Conservation (phyloP, 176 grass and related monocot species). For the Tillandsia leiboldiana region DNA sequence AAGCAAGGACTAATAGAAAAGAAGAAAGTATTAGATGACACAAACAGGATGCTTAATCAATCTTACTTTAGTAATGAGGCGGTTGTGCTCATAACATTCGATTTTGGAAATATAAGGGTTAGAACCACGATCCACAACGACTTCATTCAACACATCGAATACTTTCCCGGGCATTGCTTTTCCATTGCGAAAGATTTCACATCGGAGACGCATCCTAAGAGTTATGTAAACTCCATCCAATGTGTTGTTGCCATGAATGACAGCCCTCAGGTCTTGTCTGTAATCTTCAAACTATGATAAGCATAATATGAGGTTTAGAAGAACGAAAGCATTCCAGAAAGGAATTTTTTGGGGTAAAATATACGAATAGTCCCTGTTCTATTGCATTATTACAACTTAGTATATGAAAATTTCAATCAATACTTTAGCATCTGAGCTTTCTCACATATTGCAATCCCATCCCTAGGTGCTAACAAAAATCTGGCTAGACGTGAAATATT, state of each 20-base stretch:
- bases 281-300: slow-evolving; percentile 72
- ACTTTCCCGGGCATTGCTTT: slow-evolving; percentile 92
- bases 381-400: too few relatives aligned
- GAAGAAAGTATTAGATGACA: neutral
- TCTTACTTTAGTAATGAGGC: slow-evolving; percentile 90
- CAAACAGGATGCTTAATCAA: slow-evolving; percentile 10
- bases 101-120: slow-evolving; percentile 99
- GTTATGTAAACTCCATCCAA: slow-evolving; percentile 92
- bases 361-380: neutral
- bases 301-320: slow-evolving; percentile 26
- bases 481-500: too few relatives aligned
- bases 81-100: slow-evolving; percentile 95
- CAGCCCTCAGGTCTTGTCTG: slow-evolving; percentile 72
- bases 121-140: slow-evolving; percentile 92
- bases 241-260: slow-evolving; percentile 95
- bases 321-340: slow-evolving; percentile 12
- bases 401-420: too few relatives aligned
- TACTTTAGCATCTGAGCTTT: too few relatives aligned
- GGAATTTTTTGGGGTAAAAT: slow-evolving; percentile 14
- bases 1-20: neutral
- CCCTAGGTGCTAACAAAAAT: too few relatives aligned
- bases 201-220: slow-evolving; percentile 90
- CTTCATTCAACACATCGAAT: slow-evolving; percentile 97
- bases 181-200: slow-evolving; percentile 89
- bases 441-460: too few relatives aligned